A percentile compares a stretch with the other conserved stretches of the same genome.
Conservation (phyloP, 371 early-diverging fungal genomes). For the Rhizopus sp. region DNA sequence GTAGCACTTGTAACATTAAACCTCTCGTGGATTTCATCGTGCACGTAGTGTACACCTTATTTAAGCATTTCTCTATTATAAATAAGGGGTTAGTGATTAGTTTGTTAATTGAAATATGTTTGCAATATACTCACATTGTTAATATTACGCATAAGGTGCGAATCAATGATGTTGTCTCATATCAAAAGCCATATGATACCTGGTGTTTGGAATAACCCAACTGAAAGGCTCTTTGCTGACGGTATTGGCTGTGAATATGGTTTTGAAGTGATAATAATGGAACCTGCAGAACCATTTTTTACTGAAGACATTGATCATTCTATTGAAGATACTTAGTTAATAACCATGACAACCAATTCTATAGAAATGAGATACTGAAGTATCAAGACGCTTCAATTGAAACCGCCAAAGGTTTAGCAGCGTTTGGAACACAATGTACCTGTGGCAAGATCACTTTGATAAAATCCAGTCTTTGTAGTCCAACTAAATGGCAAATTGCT, state of each 20-base stretch:
- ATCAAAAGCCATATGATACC: conserved; percentile 12
- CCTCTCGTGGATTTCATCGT: too few relatives aligned
- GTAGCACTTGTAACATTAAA: too few relatives aligned
- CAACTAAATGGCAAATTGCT: conserved; percentile 15
- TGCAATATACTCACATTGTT: conserved; percentile 1
- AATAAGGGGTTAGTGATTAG: not conserved
- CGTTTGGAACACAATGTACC: conserved; percentile 11
- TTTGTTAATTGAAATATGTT: conserved; percentile 7
- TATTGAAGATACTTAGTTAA: conserved; percentile 8
- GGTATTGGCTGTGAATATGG: conserved; percentile 15
- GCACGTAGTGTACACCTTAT: too few relatives aligned
- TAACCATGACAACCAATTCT: conserved; percentile 10
- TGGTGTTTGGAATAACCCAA: conserved; percentile 15
- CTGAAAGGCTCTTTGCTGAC: conserved; percentile 13
- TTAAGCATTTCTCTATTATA: conserved; percentile 12
- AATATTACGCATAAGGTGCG: conserved; percentile 13
- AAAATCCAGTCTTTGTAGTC: conserved; percentile 12
- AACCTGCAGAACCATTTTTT: conserved; percentile 10
- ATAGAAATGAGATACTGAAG: conserved; percentile 17
- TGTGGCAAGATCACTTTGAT: conserved; percentile 15
- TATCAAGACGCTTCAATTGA: conserved; percentile 15
- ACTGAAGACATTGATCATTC: conserved; percentile 11
- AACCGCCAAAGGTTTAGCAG: conserved; percentile 17
- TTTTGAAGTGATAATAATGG: conserved; percentile 12
- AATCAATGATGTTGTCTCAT: conserved; percentile 17